phyloP scores from a whole-genome alignment of 2,329 filamentous ascomycete genomes.

The Fusarium solani-melongenae region DNA sequence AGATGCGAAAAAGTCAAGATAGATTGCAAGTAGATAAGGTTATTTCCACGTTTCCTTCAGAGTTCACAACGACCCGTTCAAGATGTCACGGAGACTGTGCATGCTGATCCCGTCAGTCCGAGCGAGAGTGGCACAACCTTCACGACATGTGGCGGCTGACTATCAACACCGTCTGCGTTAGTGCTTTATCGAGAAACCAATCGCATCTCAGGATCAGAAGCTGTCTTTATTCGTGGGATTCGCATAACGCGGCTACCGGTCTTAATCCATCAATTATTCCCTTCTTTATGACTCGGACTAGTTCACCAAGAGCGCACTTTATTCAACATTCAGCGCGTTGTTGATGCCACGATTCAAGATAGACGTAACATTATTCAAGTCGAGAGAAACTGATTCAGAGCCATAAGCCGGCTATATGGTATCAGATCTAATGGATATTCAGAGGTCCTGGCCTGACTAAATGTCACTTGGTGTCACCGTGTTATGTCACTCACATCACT shows the following conservation, averaged over 20 bases:
- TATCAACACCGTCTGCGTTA: neutral
- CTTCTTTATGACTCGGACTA: neutral
- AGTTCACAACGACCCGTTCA: neutral
- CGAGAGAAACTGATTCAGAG: neutral
- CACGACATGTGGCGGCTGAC: neutral
- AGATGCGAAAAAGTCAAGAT: conserved; percentile 5
- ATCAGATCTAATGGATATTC: neutral
- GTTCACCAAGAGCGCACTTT: neutral
- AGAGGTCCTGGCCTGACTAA: neutral
- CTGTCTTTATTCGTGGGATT: neutral
- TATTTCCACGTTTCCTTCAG: neutral
- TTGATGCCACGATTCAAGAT: neutral
- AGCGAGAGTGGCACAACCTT: neutral
- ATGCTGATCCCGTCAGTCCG: neutral
- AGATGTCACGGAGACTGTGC: neutral
- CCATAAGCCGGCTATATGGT: neutral
- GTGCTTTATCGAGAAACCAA: neutral
- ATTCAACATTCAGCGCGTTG: neutral
- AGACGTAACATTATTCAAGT: neutral
- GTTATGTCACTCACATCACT: neutral
- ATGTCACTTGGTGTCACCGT: neutral
- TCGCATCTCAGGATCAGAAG: neutral
- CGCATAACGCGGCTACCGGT: neutral
- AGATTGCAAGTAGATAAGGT: neutral
- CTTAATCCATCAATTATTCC: neutral